Evolutionary conservation across 352 stramenopile species (phyloP).

Genomic region (Phytophthora meadii): DNA sequence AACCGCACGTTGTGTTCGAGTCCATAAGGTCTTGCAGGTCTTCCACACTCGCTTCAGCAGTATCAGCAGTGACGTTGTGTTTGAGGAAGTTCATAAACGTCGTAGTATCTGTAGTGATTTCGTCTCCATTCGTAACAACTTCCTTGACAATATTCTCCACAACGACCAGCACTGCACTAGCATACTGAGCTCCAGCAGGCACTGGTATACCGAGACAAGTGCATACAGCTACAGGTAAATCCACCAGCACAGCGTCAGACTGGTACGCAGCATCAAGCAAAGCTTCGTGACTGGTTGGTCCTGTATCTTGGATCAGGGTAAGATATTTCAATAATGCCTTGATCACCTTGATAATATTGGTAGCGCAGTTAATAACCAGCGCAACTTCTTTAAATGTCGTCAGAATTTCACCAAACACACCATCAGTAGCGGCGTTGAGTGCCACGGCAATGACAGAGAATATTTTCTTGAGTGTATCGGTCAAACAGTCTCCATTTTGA

Average conservation of each 20-base stretch:
- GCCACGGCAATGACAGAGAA: conserved; percentile 28
- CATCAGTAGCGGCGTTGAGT: conserved; percentile 26
- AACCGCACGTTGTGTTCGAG: conserved; percentile 25
- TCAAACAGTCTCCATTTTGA: conserved; percentile 30
- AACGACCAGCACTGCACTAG: conserved; percentile 10
- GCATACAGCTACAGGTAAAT: conserved; percentile 23
- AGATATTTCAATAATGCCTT: conserved; percentile 23
- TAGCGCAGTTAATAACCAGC: conserved; percentile 21
- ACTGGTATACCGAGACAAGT: conserved; percentile 21
- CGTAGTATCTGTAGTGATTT: conserved; percentile 20
- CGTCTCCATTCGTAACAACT: conserved; percentile 26
- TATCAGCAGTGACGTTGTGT: conserved; percentile 23
- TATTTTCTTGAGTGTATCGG: conserved; percentile 33
- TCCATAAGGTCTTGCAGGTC: conserved; percentile 23
- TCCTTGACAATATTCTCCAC: conserved; percentile 33
- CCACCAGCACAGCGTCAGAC: conserved; percentile 19
- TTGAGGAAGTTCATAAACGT: conserved; percentile 31
- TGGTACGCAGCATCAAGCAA: conserved; percentile 22
- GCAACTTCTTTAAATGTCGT: conserved; percentile 23
- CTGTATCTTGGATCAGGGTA: conserved; percentile 12
- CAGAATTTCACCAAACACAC: conserved; percentile 30
- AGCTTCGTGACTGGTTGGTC: conserved; percentile 7
- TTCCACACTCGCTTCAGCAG: conserved; percentile 11
- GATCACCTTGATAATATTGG: conserved; percentile 28
- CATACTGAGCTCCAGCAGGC: conserved; percentile 18